These are phyloP conservation scores for Rhamnella rubrinervis DNA, from an alignment of 331 rosid species.

Conservation along the genomic window DNA sequence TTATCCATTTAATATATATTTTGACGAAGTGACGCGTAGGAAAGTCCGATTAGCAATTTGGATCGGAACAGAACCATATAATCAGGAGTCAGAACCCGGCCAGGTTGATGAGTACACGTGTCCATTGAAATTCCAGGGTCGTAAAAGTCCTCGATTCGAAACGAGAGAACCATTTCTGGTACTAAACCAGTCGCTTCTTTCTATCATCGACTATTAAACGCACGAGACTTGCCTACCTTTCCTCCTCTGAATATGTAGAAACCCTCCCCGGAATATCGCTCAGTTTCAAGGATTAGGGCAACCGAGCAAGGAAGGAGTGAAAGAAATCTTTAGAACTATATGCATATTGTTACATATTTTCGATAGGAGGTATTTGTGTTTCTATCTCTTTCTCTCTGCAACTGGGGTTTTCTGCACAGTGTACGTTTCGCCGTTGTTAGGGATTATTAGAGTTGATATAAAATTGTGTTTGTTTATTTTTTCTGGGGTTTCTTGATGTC, in stretches of 20 bases:
- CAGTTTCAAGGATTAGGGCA: not conserved
- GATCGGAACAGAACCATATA: too few species aligned
- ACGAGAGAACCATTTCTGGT: slow-evolving; percentile 1
- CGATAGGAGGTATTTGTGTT: slow-evolving; percentile 25
- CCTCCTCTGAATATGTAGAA: not conserved
- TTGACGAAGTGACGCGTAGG: too few species aligned
- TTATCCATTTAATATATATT: too few species aligned
- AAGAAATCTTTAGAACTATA: not conserved
- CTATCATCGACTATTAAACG: too few species aligned
- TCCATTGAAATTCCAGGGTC: not conserved
- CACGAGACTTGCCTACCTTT: too few species aligned
- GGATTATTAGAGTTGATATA: slow-evolving; percentile 4
- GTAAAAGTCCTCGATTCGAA: not conserved
- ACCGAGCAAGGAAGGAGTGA: not conserved
- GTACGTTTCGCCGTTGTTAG: slow-evolving; percentile 1
- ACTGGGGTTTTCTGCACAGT: not conserved
- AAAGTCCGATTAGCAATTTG: too few species aligned
- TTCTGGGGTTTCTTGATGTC: slow-evolving; percentile 49
- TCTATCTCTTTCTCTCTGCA: not conserved
- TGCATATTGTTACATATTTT: not conserved
- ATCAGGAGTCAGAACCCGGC: too few species aligned
- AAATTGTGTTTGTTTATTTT: not conserved
- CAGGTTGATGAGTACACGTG: not conserved
- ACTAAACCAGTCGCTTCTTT: not conserved
- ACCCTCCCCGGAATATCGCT: not conserved